These are phyloP conservation scores for Podospora australis DNA, from an alignment of 495 filamentous ascomycete genomes.

Conservation along the genomic window DNA sequence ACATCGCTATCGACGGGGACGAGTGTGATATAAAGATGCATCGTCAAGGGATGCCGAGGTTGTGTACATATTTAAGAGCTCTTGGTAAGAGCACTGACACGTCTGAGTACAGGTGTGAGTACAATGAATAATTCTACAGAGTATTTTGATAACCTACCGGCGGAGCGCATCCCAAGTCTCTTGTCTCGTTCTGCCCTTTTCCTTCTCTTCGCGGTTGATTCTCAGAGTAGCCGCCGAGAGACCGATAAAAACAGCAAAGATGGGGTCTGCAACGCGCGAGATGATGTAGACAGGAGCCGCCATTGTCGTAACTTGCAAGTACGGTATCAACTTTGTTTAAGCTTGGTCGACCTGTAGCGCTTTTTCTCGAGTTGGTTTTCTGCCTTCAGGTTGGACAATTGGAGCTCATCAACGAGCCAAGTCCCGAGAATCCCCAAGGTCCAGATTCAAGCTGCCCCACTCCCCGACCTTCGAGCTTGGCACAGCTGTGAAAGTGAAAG, in stretches of 20 bases:
- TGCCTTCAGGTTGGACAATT: too few species aligned
- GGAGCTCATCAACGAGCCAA: too few species aligned
- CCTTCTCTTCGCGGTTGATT: constrained; percentile 79
- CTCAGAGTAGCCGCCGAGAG: constrained; percentile 54
- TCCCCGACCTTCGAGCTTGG: not conserved
- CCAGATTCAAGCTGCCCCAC: not conserved
- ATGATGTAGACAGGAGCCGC: constrained; percentile 48
- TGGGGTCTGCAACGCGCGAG: constrained; percentile 68
- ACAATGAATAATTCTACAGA: not conserved
- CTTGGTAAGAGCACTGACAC: constrained; percentile 21
- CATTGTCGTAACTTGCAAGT: constrained; percentile 28
- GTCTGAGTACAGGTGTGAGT: constrained; percentile 11
- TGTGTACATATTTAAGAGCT: constrained; percentile 12
- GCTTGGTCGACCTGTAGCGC: too few species aligned
- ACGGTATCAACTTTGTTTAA: too few species aligned
- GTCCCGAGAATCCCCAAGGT: too few species aligned
- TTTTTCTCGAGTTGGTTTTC: too few species aligned
- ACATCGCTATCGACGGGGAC: too few species aligned
- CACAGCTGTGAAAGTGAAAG: not conserved
- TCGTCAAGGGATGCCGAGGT: too few species aligned
- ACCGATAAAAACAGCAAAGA: constrained; percentile 81
- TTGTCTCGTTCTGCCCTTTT: constrained; percentile 50
- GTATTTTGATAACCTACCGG: constrained; percentile 30
- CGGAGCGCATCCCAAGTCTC: constrained; percentile 45
- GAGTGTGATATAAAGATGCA: not conserved